Evolutionary conservation across 1,284 basidiomycete genomes (phyloP).

Genomic region (Paramarasmius palmivorus): DNA sequence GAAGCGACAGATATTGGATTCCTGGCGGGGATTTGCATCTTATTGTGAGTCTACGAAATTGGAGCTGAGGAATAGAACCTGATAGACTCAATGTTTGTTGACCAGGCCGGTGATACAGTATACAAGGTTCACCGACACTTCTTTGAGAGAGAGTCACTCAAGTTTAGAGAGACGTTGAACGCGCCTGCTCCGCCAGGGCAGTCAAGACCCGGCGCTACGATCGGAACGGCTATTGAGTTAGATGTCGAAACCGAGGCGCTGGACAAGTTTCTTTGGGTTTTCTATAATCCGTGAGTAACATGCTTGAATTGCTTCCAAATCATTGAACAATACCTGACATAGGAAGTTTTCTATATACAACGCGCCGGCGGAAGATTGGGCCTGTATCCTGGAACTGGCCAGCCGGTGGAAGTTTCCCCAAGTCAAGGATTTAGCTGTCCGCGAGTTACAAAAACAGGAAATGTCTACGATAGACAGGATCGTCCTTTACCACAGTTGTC

Average conservation of each 20-base stretch:
- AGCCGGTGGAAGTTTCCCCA: conserved; percentile 48
- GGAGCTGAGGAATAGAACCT: conserved; percentile 6
- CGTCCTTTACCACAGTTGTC: conserved; percentile 48
- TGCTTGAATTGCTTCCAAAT: not conserved
- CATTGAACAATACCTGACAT: not conserved
- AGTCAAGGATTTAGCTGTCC: conserved; percentile 47
- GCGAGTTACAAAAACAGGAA: conserved; percentile 46
- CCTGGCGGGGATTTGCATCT: conserved; percentile 55
- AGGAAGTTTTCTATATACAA: conserved; percentile 60
- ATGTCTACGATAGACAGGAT: conserved; percentile 50
- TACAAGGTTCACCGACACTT: conserved; percentile 56
- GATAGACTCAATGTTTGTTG: conserved; percentile 16
- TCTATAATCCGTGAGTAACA: conserved; percentile 63
- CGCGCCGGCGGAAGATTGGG: conserved; percentile 49
- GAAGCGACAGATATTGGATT: conserved; percentile 50
- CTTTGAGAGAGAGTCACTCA: conserved; percentile 57
- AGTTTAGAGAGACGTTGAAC: conserved; percentile 47
- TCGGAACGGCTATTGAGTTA: conserved; percentile 40
- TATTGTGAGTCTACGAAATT: conserved; percentile 37
- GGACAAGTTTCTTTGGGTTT: conserved; percentile 57
- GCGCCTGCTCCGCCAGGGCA: conserved; percentile 34
- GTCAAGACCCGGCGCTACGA: conserved; percentile 37
- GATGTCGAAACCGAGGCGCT: conserved; percentile 50
- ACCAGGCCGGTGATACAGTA: conserved; percentile 45
- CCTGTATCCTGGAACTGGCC: conserved; percentile 49